phyloP scores from a whole-genome alignment of 1,139 yeast genomes.

The Citeromyces hawaiiensis region DNA sequence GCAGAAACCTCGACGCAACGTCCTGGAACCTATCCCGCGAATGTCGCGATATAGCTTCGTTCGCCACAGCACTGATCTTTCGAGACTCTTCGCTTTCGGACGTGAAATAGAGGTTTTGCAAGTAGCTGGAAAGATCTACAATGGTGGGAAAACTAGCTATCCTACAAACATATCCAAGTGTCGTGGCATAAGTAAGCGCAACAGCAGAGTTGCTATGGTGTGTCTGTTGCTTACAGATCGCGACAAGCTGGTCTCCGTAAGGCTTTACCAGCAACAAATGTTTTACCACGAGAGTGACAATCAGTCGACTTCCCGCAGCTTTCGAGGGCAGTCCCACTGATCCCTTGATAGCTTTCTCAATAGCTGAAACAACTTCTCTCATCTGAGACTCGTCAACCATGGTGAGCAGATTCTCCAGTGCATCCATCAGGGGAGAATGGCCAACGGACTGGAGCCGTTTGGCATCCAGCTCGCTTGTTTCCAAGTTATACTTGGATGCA shows the following conservation, averaged over 20 bases:
- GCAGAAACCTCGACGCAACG: constrained; percentile 55
- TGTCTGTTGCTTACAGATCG: constrained; percentile 44
- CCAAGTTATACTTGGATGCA: constrained; percentile 77
- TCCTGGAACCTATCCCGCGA: constrained; percentile 57
- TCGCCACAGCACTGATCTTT: constrained; percentile 44
- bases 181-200: constrained; percentile 62
- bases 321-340: constrained; percentile 89
- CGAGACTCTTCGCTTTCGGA: constrained; percentile 23
- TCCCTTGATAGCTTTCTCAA: constrained; percentile 36
- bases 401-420: constrained; percentile 61
- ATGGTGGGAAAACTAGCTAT: constrained; percentile 42
- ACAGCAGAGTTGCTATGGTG: constrained; percentile 64
- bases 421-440: constrained; percentile 80
- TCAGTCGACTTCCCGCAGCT: constrained; percentile 71
- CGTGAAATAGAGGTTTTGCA: constrained; percentile 50
- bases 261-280: constrained; percentile 42
- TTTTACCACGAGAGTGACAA: constrained; percentile 50
- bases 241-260: constrained; percentile 49
- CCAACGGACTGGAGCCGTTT: constrained; percentile 64
- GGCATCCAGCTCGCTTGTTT: constrained; percentile 62
- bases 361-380: constrained; percentile 36
- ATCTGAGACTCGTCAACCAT: constrained; percentile 29
- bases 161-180: constrained; percentile 71
- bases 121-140: constrained; percentile 35
- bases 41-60: constrained; percentile 56